Base-by-base conservation (phyloP, 2,329 filamentous ascomycete species). In the Fusarium anguioides region DNA sequence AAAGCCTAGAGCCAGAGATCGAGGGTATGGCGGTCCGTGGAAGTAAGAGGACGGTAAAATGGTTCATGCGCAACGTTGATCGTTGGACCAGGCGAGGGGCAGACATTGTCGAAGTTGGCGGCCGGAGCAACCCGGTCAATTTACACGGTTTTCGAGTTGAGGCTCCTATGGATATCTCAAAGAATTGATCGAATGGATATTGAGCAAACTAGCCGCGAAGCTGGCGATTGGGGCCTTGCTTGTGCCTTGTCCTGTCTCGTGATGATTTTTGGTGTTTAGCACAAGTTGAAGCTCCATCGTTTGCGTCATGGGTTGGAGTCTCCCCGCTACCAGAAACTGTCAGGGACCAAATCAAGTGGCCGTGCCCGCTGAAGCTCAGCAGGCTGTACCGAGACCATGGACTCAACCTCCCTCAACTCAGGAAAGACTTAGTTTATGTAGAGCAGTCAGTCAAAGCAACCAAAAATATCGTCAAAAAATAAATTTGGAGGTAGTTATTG, bases 71-170 rank as follows among this genome's bases (percentile, higher is more conserved):
- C 24, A 48, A 48, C 40, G 27, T 52, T 31, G 47, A 40, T 20
- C 55, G 55, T 37, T 48, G 46, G 44, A 73, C 49, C 27, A 71
- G 44, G 50, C 72, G 66, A 64, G 66, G 59, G 60, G 64, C 54
- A 50, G 60, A 56, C 72, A 74, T 74, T 44, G 26, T 49, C 40
- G 27, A 24, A 40, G 41, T 24, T 17, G 29, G 41, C 27, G 47
- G 37, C 31, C 35, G 23, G 54, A 37, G 40, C 27, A 45, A 42
- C 48, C 46, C 21, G 31, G 51, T 44, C 21, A 36, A 39, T 42
- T 33, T 14, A 26, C 12, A 26, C 35, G 12, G 9, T 8, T 23
- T 20, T 37, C 29, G 29, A 14, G 24, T 18, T 3, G 11, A n/a
- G 3, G 18, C 35, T 33, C 12, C 9, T 17, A 24, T 36, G 14